Percentiles rank a stretch among this genome's conserved stretches.
Conservation (phyloP, 176 grass and related monocot species). For the Pontederia crassipes region DNA sequence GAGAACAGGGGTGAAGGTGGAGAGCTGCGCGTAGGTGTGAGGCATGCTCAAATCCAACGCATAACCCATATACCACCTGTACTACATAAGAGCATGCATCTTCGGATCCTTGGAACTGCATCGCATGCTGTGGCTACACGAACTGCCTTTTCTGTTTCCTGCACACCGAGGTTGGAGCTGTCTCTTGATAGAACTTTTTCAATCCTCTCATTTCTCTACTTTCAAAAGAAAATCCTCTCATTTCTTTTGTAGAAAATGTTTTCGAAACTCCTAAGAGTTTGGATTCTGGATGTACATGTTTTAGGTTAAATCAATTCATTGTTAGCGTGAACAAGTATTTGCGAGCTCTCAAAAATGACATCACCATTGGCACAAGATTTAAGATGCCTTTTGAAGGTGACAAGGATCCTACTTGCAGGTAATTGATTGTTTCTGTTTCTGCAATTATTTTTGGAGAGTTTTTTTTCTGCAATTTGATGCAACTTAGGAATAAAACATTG, state of each 20-base stretch:
- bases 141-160: slow-evolving; percentile 83
- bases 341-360: slow-evolving; percentile 62
- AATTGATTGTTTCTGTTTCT: no score
- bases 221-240: no score
- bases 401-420: slow-evolving; percentile 30
- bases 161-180: slow-evolving; percentile 61
- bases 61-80: slow-evolving; percentile 71
- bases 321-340: slow-evolving; percentile 26
- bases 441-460: no score
- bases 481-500: no score
- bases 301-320: background rate
- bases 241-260: no score
- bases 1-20: slow-evolving; percentile 69
- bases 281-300: background rate
- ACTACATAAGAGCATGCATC: slow-evolving; percentile 89
- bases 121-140: slow-evolving; percentile 80
- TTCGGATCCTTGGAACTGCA: slow-evolving; percentile 79
- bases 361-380: slow-evolving; percentile 75
- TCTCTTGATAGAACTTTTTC: background rate
- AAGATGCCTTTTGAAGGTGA: slow-evolving; percentile 96
- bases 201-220: no score
- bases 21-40: slow-evolving; percentile 74
- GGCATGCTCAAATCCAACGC: slow-evolving; percentile 70
- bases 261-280: background rate
- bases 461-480: no score